Base-by-base conservation (phyloP, 331 rosid genomes). In the Rhamnella rubrinervis region DNA sequence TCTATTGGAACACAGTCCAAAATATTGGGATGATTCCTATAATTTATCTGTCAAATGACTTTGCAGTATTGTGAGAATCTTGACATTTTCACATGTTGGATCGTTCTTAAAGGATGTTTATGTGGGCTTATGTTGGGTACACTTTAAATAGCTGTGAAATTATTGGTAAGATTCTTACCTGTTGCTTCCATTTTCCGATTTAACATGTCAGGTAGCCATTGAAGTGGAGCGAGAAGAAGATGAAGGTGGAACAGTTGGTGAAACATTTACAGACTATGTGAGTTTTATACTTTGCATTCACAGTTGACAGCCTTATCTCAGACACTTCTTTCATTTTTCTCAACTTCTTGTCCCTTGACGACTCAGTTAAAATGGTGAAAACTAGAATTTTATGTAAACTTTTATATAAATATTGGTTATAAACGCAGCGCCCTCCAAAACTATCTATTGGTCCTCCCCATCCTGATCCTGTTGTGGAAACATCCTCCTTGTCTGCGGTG, bases 181-280 rank as follows among this genome's bases (percentile, higher is more conserved):
- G 7, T 41, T 46, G 55, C 31, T 65, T 55, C 51, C 41, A n/a
- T 39, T 64, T 59, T 64, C 18, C 20, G 7, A 17, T 19, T 49
- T 18, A 53, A 40, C 74, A 28, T 79, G 69, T 81, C 82, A 95
- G 99, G 84, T 87, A 72, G 97, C 96, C 79, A 88, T 95, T 77
- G 99, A 95, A 83, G 99, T 95, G 71, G 99, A 95, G 87, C 84
- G 90, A 70, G 99, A 95, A 72, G 99, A 95, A 80, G 99, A 95
- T 80, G 99, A 89, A 89, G 98, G 97, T 60, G 97, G 99, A 71
- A 69, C 66, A 82, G 89, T 57, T 28, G 99, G 99, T 55, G 99
- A 95, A 86, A 95, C 99, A 15, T 95, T 95, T 87, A 91, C 95
- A 25, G 96, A 95, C 78, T 95, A 95, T 80, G 97, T 95, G 85